Conservation (phyloP, 2,329 filamentous ascomycete genomes). For the Knufia petricola region DNA sequence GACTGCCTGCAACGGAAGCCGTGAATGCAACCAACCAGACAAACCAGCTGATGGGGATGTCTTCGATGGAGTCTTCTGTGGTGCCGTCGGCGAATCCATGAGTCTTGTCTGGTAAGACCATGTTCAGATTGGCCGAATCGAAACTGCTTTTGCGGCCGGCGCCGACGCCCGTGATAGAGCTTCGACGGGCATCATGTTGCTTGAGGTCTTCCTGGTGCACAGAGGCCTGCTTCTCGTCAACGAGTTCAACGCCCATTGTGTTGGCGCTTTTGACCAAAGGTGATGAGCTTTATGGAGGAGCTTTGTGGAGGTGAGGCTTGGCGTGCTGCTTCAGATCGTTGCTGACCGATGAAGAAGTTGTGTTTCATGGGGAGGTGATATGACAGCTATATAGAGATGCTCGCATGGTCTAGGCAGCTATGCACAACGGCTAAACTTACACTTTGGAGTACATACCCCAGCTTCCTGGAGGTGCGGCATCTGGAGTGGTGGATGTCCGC, state of each 20-base stretch:
- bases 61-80: conserved; percentile 28
- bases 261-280: not conserved
- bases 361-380: not conserved
- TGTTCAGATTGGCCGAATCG: conserved; percentile 13
- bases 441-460: too few relatives aligned
- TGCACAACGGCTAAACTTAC: too few relatives aligned
- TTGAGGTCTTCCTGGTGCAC: not conserved
- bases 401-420: not conserved
- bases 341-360: not conserved
- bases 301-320: not conserved
- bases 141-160: conserved; percentile 14
- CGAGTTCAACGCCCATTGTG: not conserved
- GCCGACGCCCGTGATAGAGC: not conserved
- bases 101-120: conserved; percentile 24
- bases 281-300: not conserved
- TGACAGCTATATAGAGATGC: conserved; percentile 1
- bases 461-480: not conserved
- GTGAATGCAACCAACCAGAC: conserved; percentile 32
- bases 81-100: conserved; percentile 19
- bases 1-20: conserved; percentile 26
- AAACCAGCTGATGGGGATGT: conserved; percentile 30
- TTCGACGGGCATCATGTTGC: too few relatives aligned
- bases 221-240: not conserved
- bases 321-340: not conserved
- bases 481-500: not conserved